phyloP scores from a whole-genome alignment of 1,139 yeast genomes.

The Hansenula sp. region DNA sequence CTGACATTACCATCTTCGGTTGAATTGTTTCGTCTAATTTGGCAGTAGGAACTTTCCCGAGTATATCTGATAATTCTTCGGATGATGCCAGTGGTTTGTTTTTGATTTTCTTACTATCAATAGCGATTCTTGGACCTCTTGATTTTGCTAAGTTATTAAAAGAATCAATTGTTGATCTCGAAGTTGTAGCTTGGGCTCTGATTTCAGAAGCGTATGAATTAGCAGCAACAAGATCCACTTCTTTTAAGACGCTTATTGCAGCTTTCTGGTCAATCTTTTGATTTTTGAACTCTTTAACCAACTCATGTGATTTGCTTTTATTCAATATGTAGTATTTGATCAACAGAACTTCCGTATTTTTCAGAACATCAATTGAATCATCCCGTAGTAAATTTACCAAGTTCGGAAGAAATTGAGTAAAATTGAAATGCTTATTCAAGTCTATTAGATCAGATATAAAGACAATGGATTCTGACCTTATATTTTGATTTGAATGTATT shows the following conservation, averaged over 20 bases:
- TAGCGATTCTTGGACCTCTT: conserved; percentile 1
- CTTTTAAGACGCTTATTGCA: conserved; percentile 29
- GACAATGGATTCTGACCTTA: conserved; percentile 40
- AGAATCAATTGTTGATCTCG: conserved; percentile 20
- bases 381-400: conserved; percentile 36
- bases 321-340: conserved; percentile 37
- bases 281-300: conserved; percentile 41
- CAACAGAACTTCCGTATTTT: conserved; percentile 32
- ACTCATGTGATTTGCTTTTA: conserved; percentile 40
- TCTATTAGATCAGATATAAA: conserved; percentile 34
- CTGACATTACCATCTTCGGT: conserved; percentile 24
- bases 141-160: conserved; percentile 15
- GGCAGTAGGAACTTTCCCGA: conserved; percentile 14
- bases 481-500: conserved; percentile 32
- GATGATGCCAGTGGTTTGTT: not conserved
- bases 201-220: conserved; percentile 13
- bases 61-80: conserved; percentile 11
- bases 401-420: conserved; percentile 36
- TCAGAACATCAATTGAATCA: conserved; percentile 28
- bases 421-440: conserved; percentile 35
- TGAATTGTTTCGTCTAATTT: conserved; percentile 18
- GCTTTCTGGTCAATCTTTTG: conserved; percentile 32
- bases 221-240: conserved; percentile 26
- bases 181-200: not conserved
- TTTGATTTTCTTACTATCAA: not conserved